Conservation (phyloP, 495 filamentous ascomycete genomes). For the Rhypophila decipiens region DNA sequence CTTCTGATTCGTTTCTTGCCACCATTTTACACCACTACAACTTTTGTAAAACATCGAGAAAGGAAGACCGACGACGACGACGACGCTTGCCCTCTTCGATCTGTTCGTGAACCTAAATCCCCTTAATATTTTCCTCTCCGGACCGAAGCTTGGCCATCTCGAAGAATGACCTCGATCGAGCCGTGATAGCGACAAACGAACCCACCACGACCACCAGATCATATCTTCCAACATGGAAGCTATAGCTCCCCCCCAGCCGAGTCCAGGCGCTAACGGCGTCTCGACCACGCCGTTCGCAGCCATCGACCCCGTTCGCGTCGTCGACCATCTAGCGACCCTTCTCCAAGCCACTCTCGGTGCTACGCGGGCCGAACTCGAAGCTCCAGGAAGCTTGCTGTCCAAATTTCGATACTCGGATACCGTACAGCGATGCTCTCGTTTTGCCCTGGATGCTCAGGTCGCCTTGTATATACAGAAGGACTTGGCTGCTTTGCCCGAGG, state of each 20-base stretch:
- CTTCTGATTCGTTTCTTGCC: no score
- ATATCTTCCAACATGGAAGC: slow-evolving; percentile 37
- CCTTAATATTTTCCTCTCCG: no score
- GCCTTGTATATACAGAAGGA: slow-evolving; percentile 90
- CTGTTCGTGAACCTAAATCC: no score
- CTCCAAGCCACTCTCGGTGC: slow-evolving; percentile 83
- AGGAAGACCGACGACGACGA: no score
- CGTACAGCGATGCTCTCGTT: slow-evolving; percentile 77
- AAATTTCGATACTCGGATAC: slow-evolving; percentile 65
- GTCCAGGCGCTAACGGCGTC: slow-evolving; percentile 36
- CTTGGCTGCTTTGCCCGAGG: slow-evolving; percentile 38
- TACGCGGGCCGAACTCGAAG: slow-evolving; percentile 69
- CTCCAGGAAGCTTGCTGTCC: slow-evolving; percentile 75
- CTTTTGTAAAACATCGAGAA: no score
- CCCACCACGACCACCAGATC: slow-evolving; percentile 5
- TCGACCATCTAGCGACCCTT: slow-evolving; percentile 74
- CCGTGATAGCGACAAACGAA: slow-evolving; percentile 11
- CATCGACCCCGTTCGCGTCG: slow-evolving; percentile 48
- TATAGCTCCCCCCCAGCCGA: slow-evolving; percentile 34
- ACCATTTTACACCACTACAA: no score
- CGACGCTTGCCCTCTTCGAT: no score
- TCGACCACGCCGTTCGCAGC: slow-evolving; percentile 36
- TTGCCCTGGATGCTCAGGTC: slow-evolving; percentile 78
- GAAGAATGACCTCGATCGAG: no score
- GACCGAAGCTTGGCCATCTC: no score